Conservation (phyloP, 495 filamentous ascomycete genomes). For the Tuber umbilicatum region DNA sequence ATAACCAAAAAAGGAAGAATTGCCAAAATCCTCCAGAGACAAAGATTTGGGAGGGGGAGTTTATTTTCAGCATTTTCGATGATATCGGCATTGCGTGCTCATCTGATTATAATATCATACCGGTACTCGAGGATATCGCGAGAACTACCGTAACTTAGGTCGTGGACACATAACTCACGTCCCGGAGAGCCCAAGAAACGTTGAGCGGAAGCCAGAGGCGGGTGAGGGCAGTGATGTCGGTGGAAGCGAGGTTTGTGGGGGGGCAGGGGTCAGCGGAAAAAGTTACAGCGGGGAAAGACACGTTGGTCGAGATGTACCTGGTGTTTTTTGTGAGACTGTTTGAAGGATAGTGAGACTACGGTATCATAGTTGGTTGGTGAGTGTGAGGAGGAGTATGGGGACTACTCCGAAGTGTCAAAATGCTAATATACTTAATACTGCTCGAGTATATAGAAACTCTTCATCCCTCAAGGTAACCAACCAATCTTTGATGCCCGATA, state of each 20-base stretch:
- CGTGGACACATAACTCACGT: too few relatives aligned
- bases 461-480: background rate
- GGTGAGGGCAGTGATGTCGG: background rate
- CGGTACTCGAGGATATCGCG: too few relatives aligned
- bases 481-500: background rate
- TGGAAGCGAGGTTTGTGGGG: background rate
- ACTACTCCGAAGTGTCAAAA: background rate
- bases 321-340: background rate
- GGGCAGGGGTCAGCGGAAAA: background rate
- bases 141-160: too few relatives aligned
- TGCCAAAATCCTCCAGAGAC: background rate
- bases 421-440: background rate
- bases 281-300: background rate
- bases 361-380: too few relatives aligned
- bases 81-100: background rate
- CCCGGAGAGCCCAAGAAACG: too few relatives aligned
- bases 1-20: background rate
- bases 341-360: background rate
- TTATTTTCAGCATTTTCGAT: background rate
- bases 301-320: background rate
- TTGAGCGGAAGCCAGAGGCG: background rate
- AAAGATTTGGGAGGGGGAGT: background rate
- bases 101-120: background rate
- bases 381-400: background rate
- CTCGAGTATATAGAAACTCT: background rate